A percentile compares a stretch with the other conserved stretches of the same genome.
These are phyloP conservation scores for Trichopus zeylanicus DNA, from an alignment of 116 monocot genomes.

Conservation along the genomic window DNA sequence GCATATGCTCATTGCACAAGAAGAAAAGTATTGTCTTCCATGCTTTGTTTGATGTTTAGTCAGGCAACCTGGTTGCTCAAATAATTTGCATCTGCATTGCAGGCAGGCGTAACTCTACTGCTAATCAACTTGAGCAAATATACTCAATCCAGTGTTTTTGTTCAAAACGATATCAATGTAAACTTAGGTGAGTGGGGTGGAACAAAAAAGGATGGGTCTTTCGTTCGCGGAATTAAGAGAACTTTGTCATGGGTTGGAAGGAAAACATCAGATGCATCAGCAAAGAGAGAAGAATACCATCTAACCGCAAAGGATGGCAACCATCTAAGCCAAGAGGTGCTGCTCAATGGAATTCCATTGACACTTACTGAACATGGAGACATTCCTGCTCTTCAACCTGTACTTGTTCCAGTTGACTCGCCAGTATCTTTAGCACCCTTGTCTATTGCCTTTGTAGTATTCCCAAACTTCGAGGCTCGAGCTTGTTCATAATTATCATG, in stretches of 20 bases:
- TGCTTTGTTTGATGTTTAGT: too few species aligned
- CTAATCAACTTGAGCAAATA: conserved; percentile 57
- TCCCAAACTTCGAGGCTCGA: conserved; percentile 46
- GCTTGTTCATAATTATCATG: conserved; percentile 23
- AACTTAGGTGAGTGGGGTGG: conserved; percentile 10
- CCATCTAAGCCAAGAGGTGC: conserved; percentile 33
- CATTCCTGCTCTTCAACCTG: conserved; percentile 36
- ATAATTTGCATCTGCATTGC: conserved; percentile 7
- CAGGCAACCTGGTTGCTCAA: too few species aligned
- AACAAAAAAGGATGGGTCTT: conserved; percentile 13
- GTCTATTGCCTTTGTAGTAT: conserved; percentile 64
- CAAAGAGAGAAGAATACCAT: conserved; percentile 65
- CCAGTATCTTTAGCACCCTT: conserved; percentile 32
- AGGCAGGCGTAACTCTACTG: conserved; percentile 53
- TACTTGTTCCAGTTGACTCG: conserved; percentile 15
- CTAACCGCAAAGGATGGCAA: conserved; percentile 41
- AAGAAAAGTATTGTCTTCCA: conserved; percentile 39
- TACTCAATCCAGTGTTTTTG: conserved; percentile 21
- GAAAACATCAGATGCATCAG: conserved; percentile 14
- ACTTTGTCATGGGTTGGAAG: conserved; percentile 38
- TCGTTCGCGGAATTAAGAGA: conserved; percentile 22
- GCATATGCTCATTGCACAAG: conserved; percentile 63
- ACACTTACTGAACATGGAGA: conserved; percentile 27
- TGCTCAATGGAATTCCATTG: conserved; percentile 62
- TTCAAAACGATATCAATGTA: conserved; percentile 44